Base-by-base conservation (phyloP, 345 rosid genomes). In the Eucalyptus cloeziana region DNA sequence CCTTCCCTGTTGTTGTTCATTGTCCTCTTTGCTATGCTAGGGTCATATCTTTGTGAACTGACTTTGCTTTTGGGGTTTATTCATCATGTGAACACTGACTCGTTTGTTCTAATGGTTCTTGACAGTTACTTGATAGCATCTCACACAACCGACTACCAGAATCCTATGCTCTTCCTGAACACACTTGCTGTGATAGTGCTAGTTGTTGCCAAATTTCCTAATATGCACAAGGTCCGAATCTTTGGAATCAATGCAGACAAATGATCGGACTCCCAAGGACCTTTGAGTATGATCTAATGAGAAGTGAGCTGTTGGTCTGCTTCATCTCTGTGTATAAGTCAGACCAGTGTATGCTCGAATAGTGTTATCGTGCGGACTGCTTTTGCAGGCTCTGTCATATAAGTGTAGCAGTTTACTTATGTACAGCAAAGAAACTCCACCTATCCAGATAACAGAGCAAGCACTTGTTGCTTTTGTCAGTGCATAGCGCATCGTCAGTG, bases 141-240 rank as follows among this genome's bases (percentile, higher is more conserved):
- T 0, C 99, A 98, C 93, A 98, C 99, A 43, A 97, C 99, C 13
- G 98, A 97, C 91, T 96, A 98, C 90, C 94, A 95, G 86, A 96
- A 96, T 91, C 99, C 99, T 31, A 96, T 97, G 99, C 95, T 97
- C 56, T 95, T 98, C 76, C 91, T 96, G 89, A 97, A 97, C 96
- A 97, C 99, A 13, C 91, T 98, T 64, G 99, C 99, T 16, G 98
- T 96, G 88, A 83, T 93, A 25, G 95, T 98, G 90, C 97, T 97
- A 37, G 99, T 98, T 52, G 87, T 98, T 85, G 99, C 99, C 81
- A 98, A 98, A 95, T 98, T 98, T 92, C 99, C 98, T 25, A 95
- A 98, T 86, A 98, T 98, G 99, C 99, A 98, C 95, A 97, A 97
- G 92, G 99, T 98, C 69, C 97, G 99, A 85, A 98, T 98, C 91